These are phyloP conservation scores for Fusarium proliferatum DNA, from an alignment of 2,329 filamentous ascomycete species.

Conservation along the genomic window DNA sequence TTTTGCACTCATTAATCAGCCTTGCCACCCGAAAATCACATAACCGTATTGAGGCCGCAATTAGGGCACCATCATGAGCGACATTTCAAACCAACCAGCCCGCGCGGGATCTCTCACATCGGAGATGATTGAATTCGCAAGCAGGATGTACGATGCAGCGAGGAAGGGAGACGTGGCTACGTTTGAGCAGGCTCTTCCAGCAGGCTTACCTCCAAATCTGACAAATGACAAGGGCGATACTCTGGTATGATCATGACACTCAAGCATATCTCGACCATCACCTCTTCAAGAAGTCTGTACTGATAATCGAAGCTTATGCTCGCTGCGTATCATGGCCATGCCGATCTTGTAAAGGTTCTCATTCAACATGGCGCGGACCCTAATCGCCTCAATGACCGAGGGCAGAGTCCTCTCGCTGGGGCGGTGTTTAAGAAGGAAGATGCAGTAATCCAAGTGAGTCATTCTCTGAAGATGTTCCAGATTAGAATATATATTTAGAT, in stretches of 20 bases:
- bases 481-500: neutral
- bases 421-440: conserved; percentile 79
- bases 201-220: conserved; percentile 75
- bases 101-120: conserved; percentile 60
- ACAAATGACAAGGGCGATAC: conserved; percentile 80
- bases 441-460: conserved; percentile 67
- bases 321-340: conserved; percentile 75
- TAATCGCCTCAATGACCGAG: conserved; percentile 74
- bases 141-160: conserved; percentile 74
- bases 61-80: conserved; percentile 23
- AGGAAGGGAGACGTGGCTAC: conserved; percentile 67
- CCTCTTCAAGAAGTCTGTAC: neutral
- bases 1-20: neutral
- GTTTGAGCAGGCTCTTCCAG: conserved; percentile 72
- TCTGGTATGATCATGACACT: conserved; percentile 59
- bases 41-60: neutral
- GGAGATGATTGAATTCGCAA: conserved; percentile 73
- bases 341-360: conserved; percentile 68
- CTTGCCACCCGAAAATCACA: neutral
- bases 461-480: too few relatives aligned
- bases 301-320: conserved; percentile 70
- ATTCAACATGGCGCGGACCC: conserved; percentile 72
- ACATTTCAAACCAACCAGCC: conserved; percentile 23
- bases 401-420: conserved; percentile 76
- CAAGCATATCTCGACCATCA: neutral